Conservation (phyloP, 805 yeast species). For the Candida silvatica region DNA sequence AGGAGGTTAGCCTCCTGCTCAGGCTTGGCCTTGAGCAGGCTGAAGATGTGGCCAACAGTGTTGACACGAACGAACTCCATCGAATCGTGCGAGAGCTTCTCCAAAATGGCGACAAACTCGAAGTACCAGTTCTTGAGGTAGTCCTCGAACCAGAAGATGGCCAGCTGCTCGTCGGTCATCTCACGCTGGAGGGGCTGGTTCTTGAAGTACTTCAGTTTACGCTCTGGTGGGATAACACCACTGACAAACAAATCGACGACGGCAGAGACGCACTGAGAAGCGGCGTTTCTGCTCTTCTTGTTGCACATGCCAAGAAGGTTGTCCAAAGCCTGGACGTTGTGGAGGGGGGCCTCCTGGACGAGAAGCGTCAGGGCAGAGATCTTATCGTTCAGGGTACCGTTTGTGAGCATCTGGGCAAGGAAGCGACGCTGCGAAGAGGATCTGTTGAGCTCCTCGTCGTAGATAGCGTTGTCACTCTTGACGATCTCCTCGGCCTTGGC, state of each 20-base stretch:
- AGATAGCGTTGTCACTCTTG: slow-evolving; percentile 62
- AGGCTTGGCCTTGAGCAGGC: slow-evolving; percentile 75
- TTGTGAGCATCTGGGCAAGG: slow-evolving; percentile 76
- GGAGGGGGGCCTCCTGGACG: slow-evolving; percentile 92
- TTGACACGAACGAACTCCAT: slow-evolving; percentile 80
- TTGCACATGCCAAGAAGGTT: slow-evolving; percentile 70
- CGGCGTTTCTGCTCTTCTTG: slow-evolving; percentile 89
- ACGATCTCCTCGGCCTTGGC: slow-evolving; percentile 60
- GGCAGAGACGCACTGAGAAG: slow-evolving; percentile 84
- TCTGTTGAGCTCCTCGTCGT: slow-evolving; percentile 65
- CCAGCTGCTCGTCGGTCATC: slow-evolving; percentile 47
- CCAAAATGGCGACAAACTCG: slow-evolving; percentile 67
- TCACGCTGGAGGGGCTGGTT: slow-evolving; percentile 52
- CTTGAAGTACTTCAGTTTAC: slow-evolving; percentile 73
- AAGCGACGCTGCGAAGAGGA: slow-evolving; percentile 79
- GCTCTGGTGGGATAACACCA: slow-evolving; percentile 80
- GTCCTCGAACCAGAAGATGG: slow-evolving; percentile 82
- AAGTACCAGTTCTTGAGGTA: slow-evolving; percentile 72
- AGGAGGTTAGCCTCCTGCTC: slow-evolving; percentile 93
- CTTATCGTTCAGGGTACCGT: slow-evolving; percentile 93
- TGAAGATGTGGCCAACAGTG: slow-evolving; percentile 69
- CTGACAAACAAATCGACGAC: slow-evolving; percentile 79
- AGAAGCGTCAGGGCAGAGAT: slow-evolving; percentile 88
- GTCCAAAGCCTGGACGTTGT: slow-evolving; percentile 77
- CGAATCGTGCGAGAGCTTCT: slow-evolving; percentile 80